Base-by-base conservation (phyloP, 176 grass and related monocot genomes). In the Raddia distichophylla region DNA sequence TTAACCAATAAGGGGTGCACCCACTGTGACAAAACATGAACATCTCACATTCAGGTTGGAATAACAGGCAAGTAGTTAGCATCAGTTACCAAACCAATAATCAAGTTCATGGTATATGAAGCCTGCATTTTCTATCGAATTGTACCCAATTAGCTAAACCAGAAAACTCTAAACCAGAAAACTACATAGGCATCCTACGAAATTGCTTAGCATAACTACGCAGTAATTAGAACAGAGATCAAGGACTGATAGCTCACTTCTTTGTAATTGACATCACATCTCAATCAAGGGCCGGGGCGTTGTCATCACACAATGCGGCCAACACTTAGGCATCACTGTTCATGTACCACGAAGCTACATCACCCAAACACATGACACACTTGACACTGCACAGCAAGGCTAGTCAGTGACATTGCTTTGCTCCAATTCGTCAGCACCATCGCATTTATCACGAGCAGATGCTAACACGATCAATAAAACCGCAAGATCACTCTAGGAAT, bases 331-430 rank as follows among this genome's bases (percentile, higher is more conserved):
- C 17, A 48, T 10, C 12, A 22, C 67, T 69, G 78, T 74, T 52
- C 43, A 60, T 52, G 17, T n/a, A 79, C 18, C 32, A 58, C 42
- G 7, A 78, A 51, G 55, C 22, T 48, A n/a, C 27, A 64, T n/a
- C 50, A 46, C 5, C 33, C 57, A 49, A 51, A 51, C 37, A 64
- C 82, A 85, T 44, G 57, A 65, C 58, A 70, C 5, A 33, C 16
- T 37, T n/a, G n/a, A n/a, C n/a, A n/a, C n/a, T n/a, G 9, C 22
- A 66, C 8, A 45, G 42, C 15, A 7, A 60, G 63, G 56, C 7
- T 13, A 63, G 50, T 48, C 17, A 63, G 50, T 48, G 72, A 71
- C 72, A 89, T 89, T 81, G 72, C 45, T 50, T n/a, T n/a, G n/a
- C n/a, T n/a, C 27, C 18, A 65, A 48, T 10, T 55, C 46, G 15